Evolutionary conservation across 805 yeast species (phyloP), one percentile per base, ranked within the genome.

Genomic region (Kregervanrija fluxuum): DNA sequence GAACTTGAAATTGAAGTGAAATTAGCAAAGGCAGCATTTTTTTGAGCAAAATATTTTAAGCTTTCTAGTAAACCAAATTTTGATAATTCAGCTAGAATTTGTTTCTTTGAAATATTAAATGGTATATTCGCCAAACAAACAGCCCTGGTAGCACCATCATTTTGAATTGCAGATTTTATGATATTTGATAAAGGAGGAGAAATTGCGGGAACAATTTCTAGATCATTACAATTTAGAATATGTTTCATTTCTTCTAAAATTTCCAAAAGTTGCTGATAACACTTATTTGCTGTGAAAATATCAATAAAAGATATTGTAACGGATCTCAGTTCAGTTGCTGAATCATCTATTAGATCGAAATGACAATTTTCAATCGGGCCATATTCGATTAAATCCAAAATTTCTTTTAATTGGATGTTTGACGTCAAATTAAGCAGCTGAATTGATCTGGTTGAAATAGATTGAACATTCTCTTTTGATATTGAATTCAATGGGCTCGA

Each of bases 351-450:
- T 1, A 33, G 9, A 13, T 58, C 62, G 46, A 75, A 56, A 44
- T 71, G 69, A 48, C 79, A 69, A 52, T 75, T 75, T 57, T 82
- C 89, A 33, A 82, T 69, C 1, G 86, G 84, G 3, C 85, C 86
- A 55, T 58, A 69, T 37, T 74, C 75, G 9, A 81, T 67, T 31
- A 65, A 60, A 38, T 75, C 70, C 37, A 78, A 57, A 10, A 60
- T 41, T 4, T 57, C 55, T 12, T 47, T 48, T 11, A 56, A 41
- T 32, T 46, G 40, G 6, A 57, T 43, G 38, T 53, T 48, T 11
- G 47, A 22, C 2, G 50, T 45, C 8, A 60, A 34, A 37, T 60
- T 55, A 13, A 22, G 4, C 16, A 60, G 48, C 37, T 47, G 48
- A 17, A 60, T 40, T 5, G 59, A 47, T 41, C 64, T 50, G 2